Evolutionary conservation across 2,329 filamentous ascomycete genomes (phyloP).

Genomic region (Teratosphaeria destructans): DNA sequence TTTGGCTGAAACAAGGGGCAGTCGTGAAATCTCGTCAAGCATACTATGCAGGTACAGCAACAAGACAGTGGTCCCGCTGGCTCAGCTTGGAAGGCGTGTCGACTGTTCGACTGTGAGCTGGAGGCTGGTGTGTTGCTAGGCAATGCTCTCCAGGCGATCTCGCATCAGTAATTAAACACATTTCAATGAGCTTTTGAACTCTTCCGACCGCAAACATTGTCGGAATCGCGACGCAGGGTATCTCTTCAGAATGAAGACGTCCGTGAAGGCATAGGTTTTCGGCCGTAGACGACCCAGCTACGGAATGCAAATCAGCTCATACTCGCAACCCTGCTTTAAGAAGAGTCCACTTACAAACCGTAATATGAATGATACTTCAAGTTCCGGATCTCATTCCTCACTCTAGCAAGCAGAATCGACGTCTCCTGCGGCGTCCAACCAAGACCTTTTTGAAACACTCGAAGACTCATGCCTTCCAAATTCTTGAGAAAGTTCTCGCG

Average conservation of each 20-base stretch:
- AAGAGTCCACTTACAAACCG: neutral
- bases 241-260: neutral
- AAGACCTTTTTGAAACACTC: neutral
- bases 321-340: neutral
- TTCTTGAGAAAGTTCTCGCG: slow-evolving; percentile 29
- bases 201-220: neutral
- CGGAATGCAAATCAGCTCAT: neutral
- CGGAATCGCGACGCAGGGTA: neutral
- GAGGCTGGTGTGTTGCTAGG: neutral
- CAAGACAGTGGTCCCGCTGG: neutral
- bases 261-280: neutral
- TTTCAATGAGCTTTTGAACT: too few species aligned
- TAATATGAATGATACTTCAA: neutral
- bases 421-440: neutral
- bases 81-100: neutral
- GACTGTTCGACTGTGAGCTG: neutral
- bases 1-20: neutral
- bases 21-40: neutral
- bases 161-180: too few species aligned
- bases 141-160: neutral
- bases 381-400: neutral
- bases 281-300: neutral
- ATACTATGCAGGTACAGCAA: neutral
- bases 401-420: neutral
- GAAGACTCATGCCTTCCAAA: slow-evolving; percentile 25